A percentile compares a stretch with the other conserved stretches of the same genome.
Conservation (phyloP, 106 monocot species). For the Allium cepa region DNA sequence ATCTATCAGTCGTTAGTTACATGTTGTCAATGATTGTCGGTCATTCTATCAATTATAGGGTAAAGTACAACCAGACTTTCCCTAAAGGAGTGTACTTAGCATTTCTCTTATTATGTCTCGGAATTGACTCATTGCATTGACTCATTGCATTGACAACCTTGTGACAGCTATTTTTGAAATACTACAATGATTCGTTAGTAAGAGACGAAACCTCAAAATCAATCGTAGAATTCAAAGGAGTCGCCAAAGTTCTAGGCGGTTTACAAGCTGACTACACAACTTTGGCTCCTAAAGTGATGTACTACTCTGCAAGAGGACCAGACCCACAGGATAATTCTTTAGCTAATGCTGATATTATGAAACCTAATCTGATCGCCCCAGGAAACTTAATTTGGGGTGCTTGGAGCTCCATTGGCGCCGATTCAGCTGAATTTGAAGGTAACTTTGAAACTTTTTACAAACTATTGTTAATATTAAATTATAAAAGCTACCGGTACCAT, state of each 20-base stretch:
- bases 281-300: constrained; percentile 87
- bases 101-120: too few species aligned
- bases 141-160: constrained; percentile 1
- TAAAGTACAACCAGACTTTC: too few species aligned
- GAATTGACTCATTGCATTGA: constrained; percentile 2
- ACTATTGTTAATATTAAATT: too few species aligned
- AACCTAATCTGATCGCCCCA: constrained; percentile 95
- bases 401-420: constrained; percentile 79
- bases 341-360: constrained; percentile 87
- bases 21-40: too few species aligned
- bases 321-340: constrained; percentile 84
- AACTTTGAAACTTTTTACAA: constrained; percentile 4
- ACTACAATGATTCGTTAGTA: constrained; percentile 76
- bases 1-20: too few species aligned
- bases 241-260: constrained; percentile 80
- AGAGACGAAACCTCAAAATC: constrained; percentile 46
- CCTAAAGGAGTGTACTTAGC: too few species aligned
- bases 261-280: constrained; percentile 73
- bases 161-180: constrained; percentile 61
- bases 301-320: constrained; percentile 94
- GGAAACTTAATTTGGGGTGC: constrained; percentile 95
- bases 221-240: constrained; percentile 51
- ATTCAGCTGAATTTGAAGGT: constrained; percentile 89
- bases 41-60: too few species aligned
- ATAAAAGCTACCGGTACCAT: too few species aligned